These are phyloP conservation scores for Kwoniella dejecticola DNA, from an alignment of 768 basidiomycete genomes.

Conservation along the genomic window DNA sequence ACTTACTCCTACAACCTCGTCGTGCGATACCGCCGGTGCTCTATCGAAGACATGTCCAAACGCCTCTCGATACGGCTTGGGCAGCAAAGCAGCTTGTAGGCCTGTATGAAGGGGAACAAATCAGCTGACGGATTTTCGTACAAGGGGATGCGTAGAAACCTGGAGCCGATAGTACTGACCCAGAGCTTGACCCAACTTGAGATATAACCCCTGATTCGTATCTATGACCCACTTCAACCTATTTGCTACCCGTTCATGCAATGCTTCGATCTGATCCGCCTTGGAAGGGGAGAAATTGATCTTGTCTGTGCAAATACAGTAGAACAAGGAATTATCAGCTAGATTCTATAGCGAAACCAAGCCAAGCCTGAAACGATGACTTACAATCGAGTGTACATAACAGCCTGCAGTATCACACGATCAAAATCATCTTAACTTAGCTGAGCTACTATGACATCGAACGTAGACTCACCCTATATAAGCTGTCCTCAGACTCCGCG, in stretches of 20 bases:
- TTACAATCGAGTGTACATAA: slow-evolving; percentile 54
- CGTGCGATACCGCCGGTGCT: slow-evolving; percentile 79
- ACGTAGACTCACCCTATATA: slow-evolving; percentile 59
- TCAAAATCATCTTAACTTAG: slow-evolving; percentile 10
- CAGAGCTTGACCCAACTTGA: slow-evolving; percentile 53
- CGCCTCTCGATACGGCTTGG: slow-evolving; percentile 75
- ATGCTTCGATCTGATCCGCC: slow-evolving; percentile 69
- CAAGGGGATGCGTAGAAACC: too few relatives aligned
- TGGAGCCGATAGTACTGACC: slow-evolving; percentile 27
- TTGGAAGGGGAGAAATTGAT: slow-evolving; percentile 73
- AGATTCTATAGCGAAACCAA: neutral
- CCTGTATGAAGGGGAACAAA: too few relatives aligned
- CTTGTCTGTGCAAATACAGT: slow-evolving; percentile 67
- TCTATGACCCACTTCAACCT: slow-evolving; percentile 72
- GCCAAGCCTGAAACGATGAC: too few relatives aligned
- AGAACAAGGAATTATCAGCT: neutral
- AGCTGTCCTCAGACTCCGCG: slow-evolving; percentile 63
- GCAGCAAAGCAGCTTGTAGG: slow-evolving; percentile 81
- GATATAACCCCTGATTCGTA: slow-evolving; percentile 67
- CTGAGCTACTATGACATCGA: neutral
- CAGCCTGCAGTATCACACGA: slow-evolving; percentile 28
- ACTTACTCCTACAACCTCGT: slow-evolving; percentile 65
- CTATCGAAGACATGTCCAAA: slow-evolving; percentile 84
- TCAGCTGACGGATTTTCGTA: too few relatives aligned
- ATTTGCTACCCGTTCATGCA: slow-evolving; percentile 82